Evolutionary conservation across 2,329 filamentous ascomycete genomes (phyloP).

Genomic region (Fusarium domesticum): DNA sequence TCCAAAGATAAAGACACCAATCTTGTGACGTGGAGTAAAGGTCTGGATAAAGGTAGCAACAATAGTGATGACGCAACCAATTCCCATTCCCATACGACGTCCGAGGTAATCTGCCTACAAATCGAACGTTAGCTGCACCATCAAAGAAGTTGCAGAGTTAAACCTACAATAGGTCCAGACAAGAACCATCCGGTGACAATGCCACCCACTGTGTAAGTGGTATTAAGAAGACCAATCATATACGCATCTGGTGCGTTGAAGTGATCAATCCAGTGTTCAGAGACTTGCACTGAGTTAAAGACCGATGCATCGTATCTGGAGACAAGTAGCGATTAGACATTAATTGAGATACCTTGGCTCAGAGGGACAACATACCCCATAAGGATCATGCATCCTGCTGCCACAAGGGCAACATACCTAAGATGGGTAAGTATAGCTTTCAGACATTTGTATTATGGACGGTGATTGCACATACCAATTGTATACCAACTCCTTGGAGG

Average conservation of each 20-base stretch:
- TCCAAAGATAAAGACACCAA: constrained; percentile 65
- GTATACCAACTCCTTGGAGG: neutral
- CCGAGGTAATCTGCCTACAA: constrained; percentile 54
- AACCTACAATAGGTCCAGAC: neutral
- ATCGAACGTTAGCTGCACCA: no score
- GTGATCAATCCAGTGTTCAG: constrained; percentile 56
- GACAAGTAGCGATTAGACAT: no score
- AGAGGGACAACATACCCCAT: no score
- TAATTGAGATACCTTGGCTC: no score
- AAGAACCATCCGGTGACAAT: neutral
- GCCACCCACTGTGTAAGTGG: neutral
- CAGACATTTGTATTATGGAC: neutral
- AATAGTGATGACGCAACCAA: constrained; percentile 61
- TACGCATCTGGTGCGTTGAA: constrained; percentile 34
- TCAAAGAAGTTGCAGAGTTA: no score
- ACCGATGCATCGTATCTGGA: constrained; percentile 70
- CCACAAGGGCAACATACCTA: no score
- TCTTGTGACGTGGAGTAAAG: constrained; percentile 56
- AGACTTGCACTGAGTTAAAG: constrained; percentile 66
- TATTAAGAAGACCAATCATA: constrained; percentile 32
- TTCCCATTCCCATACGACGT: constrained; percentile 60
- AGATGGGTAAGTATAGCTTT: no score
- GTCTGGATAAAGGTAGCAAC: constrained; percentile 66
- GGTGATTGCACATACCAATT: neutral
- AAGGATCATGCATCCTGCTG: no score